These are phyloP conservation scores for Cladosporium phlei DNA, from an alignment of 2,329 filamentous ascomycete species.

Conservation along the genomic window DNA sequence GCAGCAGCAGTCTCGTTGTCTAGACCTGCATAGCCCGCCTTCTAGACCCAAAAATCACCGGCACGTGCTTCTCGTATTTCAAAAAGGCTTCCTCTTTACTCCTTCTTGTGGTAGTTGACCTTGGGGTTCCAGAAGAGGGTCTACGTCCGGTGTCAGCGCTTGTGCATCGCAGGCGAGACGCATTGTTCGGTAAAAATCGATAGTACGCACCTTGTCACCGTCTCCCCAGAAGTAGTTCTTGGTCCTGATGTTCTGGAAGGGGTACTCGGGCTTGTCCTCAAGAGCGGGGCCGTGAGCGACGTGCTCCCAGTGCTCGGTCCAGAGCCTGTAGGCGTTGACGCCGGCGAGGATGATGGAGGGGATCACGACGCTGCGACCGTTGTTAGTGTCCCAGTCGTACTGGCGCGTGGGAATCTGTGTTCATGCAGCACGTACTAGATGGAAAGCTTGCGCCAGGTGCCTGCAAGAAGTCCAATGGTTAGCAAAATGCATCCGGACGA, in stretches of 20 bases:
- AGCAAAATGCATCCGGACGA: slow-evolving; percentile 8
- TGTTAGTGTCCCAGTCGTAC: slow-evolving; percentile 3
- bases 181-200: too few species aligned
- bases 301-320: slow-evolving; percentile 97
- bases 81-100: slow-evolving; percentile 18
- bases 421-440: slow-evolving; percentile 92
- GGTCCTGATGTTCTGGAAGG: slow-evolving; percentile 94
- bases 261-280: slow-evolving; percentile 88
- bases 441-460: slow-evolving; percentile 92
- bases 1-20: too few species aligned
- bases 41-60: too few species aligned
- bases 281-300: slow-evolving; percentile 77
- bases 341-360: slow-evolving; percentile 67
- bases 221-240: slow-evolving; percentile 96
- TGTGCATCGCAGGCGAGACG: background rate
- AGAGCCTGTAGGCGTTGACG: slow-evolving; percentile 84
- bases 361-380: slow-evolving; percentile 50
- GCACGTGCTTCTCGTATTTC: too few species aligned
- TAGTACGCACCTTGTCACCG: slow-evolving; percentile 77
- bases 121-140: slow-evolving; percentile 75
- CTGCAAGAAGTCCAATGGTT: slow-evolving; percentile 43
- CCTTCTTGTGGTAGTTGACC: slow-evolving; percentile 97
- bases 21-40: too few species aligned
- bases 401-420: too few species aligned
- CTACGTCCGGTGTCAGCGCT: slow-evolving; percentile 26